A percentile compares a stretch with the other conserved stretches of the same genome.
phyloP scores from a whole-genome alignment of 768 basidiomycete genomes.

The Hydnomerulius pinastri region DNA sequence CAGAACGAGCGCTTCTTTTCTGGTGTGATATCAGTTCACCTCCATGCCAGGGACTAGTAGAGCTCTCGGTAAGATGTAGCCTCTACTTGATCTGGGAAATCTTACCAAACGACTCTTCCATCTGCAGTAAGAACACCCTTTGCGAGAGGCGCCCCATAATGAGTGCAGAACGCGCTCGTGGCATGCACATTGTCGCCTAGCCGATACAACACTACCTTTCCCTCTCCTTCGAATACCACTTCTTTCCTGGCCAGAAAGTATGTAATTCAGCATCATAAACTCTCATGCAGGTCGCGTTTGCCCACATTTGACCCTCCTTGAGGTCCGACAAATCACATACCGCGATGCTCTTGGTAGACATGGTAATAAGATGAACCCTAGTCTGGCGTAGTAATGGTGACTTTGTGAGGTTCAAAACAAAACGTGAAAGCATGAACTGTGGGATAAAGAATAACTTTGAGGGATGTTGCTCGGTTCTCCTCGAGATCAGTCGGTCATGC shows the following conservation, averaged over 20 bases:
- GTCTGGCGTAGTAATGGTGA: background rate
- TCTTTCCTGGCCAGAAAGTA: slow-evolving; percentile 61
- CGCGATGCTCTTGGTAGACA: slow-evolving; percentile 47
- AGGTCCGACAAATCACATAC: slow-evolving; percentile 50
- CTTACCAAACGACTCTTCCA: slow-evolving; percentile 78
- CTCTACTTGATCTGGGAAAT: slow-evolving; percentile 2
- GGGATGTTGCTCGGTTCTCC: no score
- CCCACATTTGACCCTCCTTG: slow-evolving; percentile 57
- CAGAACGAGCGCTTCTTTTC: background rate
- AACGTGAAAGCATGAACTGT: background rate
- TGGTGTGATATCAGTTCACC: slow-evolving; percentile 40
- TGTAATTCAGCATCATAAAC: background rate
- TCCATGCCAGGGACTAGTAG: slow-evolving; percentile 83
- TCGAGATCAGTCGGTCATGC: no score
- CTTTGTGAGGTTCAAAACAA: background rate
- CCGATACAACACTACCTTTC: slow-evolving; percentile 77
- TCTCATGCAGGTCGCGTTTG: background rate
- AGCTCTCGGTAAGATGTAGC: background rate
- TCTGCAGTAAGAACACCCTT: slow-evolving; percentile 81
- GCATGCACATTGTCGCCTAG: slow-evolving; percentile 76
- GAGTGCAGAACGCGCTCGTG: slow-evolving; percentile 85
- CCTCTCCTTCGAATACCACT: slow-evolving; percentile 71
- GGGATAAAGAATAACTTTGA: no score
- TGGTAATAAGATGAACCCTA: background rate
- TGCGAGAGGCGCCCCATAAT: slow-evolving; percentile 86